These are phyloP conservation scores for Trypanosoma boissoni DNA, from an alignment of 208 protist species.

Conservation along the genomic window DNA sequence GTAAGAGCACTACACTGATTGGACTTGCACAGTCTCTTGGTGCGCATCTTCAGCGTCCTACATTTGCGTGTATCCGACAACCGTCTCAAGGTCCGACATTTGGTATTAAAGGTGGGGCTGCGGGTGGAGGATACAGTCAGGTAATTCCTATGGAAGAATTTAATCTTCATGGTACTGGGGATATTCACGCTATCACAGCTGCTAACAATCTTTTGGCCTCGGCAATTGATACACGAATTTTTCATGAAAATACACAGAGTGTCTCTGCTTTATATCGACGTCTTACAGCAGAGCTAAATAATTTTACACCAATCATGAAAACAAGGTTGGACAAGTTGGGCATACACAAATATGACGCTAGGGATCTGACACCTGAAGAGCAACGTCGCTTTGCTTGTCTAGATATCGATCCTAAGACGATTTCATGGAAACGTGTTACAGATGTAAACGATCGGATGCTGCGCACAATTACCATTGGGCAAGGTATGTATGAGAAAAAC, in stretches of 20 bases:
- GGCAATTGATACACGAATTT: conserved; percentile 96
- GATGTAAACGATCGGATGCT: conserved; percentile 98
- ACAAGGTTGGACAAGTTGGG: conserved; percentile 89
- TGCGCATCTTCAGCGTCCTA: conserved; percentile 91
- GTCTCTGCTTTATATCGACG: conserved; percentile 87
- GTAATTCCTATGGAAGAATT: conserved; percentile 98
- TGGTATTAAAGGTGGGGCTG: conserved; percentile 97
- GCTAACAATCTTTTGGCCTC: conserved; percentile 97
- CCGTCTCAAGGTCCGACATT: conserved; percentile 97
- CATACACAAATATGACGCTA: conserved; percentile 91
- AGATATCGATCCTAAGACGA: conserved; percentile 94
- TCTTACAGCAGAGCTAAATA: conserved; percentile 63
- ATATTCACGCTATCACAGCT: conserved; percentile 98
- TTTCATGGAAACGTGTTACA: conserved; percentile 96
- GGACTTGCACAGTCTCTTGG: conserved; percentile 96
- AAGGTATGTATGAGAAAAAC: conserved; percentile 90
- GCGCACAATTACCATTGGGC: conserved; percentile 94
- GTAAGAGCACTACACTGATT: conserved; percentile 98
- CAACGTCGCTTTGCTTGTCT: conserved; percentile 91
- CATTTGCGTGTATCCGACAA: conserved; percentile 96
- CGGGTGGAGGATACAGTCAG: conserved; percentile 97
- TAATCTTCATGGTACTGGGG: conserved; percentile 98
- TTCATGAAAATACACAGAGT: conserved; percentile 95
- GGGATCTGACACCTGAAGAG: conserved; percentile 89
- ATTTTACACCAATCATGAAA: conserved; percentile 93